phyloP scores from a whole-genome alignment of 306 rosid genomes.

The Spatholobus suberectus region DNA sequence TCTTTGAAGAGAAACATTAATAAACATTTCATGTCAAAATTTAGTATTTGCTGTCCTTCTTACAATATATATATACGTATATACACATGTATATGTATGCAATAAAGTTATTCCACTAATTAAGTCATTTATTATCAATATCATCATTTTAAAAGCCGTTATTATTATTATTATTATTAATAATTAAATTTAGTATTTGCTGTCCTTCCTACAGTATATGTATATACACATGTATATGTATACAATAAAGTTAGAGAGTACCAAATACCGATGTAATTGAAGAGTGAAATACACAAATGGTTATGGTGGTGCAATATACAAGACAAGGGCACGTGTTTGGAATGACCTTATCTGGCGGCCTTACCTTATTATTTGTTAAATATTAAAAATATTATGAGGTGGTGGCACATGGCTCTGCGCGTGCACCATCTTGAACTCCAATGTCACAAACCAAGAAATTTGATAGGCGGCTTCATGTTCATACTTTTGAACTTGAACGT shows the following conservation, averaged over 20 bases:
- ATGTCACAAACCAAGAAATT: background rate
- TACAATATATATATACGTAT: too few relatives aligned
- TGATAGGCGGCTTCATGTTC: constrained; percentile 1
- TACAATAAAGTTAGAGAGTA: too few relatives aligned
- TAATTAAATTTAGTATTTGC: too few relatives aligned
- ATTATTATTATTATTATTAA: too few relatives aligned
- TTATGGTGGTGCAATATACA: background rate
- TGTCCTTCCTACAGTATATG: too few relatives aligned
- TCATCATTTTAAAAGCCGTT: too few relatives aligned
- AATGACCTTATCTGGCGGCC: background rate
- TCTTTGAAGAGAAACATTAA: too few relatives aligned
- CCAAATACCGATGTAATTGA: background rate
- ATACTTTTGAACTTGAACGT: background rate
- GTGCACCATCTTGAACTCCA: constrained; percentile 18
- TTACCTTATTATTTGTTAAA: background rate
- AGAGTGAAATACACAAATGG: background rate
- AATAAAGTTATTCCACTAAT: too few relatives aligned
- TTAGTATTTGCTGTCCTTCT: background rate
- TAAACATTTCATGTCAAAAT: too few relatives aligned
- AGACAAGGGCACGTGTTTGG: constrained; percentile 29
- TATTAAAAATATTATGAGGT: background rate
- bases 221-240: too few relatives aligned
- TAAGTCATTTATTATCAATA: too few relatives aligned
- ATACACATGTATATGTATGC: too few relatives aligned
- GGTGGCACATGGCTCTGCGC: constrained; percentile 10